These are phyloP conservation scores for Blakeslea trispora DNA, from an alignment of 371 early-diverging fungal species.

Conservation along the genomic window DNA sequence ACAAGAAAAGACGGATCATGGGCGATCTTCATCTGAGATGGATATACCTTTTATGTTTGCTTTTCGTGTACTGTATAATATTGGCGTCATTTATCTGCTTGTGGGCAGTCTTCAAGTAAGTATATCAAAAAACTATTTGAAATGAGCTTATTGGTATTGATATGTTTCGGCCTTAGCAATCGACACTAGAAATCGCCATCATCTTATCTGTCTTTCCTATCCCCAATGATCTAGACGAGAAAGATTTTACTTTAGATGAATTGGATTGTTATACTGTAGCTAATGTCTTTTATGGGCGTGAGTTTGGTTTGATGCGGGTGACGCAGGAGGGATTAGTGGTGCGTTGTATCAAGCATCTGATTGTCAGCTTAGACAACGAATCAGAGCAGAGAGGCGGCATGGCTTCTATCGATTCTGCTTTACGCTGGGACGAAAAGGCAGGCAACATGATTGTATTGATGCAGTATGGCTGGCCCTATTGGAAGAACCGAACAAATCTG, in stretches of 20 bases:
- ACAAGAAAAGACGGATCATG: constrained; percentile 30
- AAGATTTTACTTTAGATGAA: constrained; percentile 45
- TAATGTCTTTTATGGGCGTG: constrained; percentile 41
- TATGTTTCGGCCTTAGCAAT: constrained; percentile 31
- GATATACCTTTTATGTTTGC: constrained; percentile 57
- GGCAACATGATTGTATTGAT: constrained; percentile 53
- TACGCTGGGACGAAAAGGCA: constrained; percentile 52
- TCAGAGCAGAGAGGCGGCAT: constrained; percentile 46
- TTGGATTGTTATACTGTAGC: constrained; percentile 40
- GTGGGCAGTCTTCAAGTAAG: constrained; percentile 55
- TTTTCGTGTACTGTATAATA: constrained; percentile 51
- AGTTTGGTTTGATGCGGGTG: constrained; percentile 52
- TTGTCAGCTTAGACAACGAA: constrained; percentile 48
- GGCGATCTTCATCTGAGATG: constrained; percentile 25
- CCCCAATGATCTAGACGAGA: constrained; percentile 37
- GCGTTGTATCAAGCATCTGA: constrained; percentile 51
- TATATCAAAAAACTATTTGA: constrained; percentile 14
- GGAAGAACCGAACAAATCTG: constrained; percentile 44
- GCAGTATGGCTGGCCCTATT: constrained; percentile 58
- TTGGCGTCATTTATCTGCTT: constrained; percentile 48
- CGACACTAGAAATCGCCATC: constrained; percentile 50
- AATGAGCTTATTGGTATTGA: constrained; percentile 2
- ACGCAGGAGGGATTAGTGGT: constrained; percentile 51
- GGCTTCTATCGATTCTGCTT: constrained; percentile 52
- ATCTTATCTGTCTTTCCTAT: constrained; percentile 53